Evolutionary conservation across 257 asterid species (phyloP).

Genomic region (Lycium barbarum): DNA sequence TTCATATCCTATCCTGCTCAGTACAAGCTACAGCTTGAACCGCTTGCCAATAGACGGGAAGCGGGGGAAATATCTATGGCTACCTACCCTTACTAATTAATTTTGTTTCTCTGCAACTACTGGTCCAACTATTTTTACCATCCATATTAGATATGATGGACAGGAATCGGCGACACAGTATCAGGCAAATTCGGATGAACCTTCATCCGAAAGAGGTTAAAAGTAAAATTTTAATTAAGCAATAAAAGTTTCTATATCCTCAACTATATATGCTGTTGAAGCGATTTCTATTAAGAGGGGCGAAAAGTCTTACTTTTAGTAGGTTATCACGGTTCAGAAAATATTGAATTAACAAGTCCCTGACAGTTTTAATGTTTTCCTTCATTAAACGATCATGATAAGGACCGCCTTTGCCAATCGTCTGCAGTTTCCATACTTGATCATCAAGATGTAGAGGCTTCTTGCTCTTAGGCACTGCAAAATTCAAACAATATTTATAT

Average conservation of each 20-base stretch:
- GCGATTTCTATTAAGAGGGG: not conserved
- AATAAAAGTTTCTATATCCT: too few relatives aligned
- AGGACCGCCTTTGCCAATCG: not conserved
- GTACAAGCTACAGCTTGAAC: not conserved
- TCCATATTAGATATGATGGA: too few relatives aligned
- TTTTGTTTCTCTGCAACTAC: too few relatives aligned
- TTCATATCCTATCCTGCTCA: too few relatives aligned
- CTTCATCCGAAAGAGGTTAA: too few relatives aligned
- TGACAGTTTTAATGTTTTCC: not conserved
- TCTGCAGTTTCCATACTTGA: conserved; percentile 20
- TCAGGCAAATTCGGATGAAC: too few relatives aligned
- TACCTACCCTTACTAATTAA: too few relatives aligned
- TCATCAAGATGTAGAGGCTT: not conserved
- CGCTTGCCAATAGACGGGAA: not conserved
- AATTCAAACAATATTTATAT: not conserved
- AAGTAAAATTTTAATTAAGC: too few relatives aligned
- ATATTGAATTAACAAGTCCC: not conserved
- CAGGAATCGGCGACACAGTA: too few relatives aligned
- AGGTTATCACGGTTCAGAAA: conserved; percentile 19
- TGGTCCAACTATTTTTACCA: too few relatives aligned
- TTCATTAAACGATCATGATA: not conserved
- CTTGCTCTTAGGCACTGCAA: not conserved
- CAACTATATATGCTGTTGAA: not conserved
- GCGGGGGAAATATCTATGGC: not conserved
- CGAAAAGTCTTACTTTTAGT: not conserved